These are phyloP conservation scores for Oldenlandia corymbosa DNA, from an alignment of 257 asterid species.

Conservation along the genomic window DNA sequence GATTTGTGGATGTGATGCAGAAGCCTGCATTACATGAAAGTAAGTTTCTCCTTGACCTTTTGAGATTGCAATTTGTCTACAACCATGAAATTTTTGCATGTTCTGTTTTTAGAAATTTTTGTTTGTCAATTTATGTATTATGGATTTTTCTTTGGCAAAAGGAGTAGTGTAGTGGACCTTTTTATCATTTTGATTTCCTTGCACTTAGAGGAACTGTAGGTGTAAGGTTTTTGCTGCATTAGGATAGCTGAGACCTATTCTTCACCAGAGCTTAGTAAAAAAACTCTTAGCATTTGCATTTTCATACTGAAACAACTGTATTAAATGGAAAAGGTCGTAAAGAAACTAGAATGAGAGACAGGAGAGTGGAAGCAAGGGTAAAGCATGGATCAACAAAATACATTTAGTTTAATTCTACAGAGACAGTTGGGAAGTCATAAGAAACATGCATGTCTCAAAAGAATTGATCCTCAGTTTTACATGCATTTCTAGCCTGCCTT, in stretches of 20 bases:
- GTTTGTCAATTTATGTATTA: not conserved
- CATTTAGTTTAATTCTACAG: not conserved
- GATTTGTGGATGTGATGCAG: constrained; percentile 50
- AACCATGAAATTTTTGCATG: not conserved
- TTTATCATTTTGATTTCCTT: not conserved
- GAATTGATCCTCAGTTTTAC: not conserved
- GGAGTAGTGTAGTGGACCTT: not conserved
- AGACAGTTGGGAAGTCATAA: not conserved
- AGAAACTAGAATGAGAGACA: not conserved
- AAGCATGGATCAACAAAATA: not conserved
- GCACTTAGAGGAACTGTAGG: not conserved
- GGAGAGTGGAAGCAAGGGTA: not conserved
- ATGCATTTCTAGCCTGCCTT: not conserved
- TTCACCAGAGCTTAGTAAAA: too few relatives aligned
- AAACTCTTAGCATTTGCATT: too few relatives aligned
- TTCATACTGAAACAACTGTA: not conserved
- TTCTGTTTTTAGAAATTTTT: not conserved
- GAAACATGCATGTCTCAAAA: not conserved
- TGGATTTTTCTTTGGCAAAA: not conserved
- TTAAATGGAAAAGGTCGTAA: not conserved
- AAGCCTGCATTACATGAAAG: constrained; percentile 37
- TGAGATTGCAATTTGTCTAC: not conserved
- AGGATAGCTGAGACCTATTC: too few relatives aligned
- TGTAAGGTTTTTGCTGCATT: not conserved
- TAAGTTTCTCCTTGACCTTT: not conserved